Conservation (phyloP, 2,329 filamentous ascomycete species). For the Colletotrichum sp. region DNA sequence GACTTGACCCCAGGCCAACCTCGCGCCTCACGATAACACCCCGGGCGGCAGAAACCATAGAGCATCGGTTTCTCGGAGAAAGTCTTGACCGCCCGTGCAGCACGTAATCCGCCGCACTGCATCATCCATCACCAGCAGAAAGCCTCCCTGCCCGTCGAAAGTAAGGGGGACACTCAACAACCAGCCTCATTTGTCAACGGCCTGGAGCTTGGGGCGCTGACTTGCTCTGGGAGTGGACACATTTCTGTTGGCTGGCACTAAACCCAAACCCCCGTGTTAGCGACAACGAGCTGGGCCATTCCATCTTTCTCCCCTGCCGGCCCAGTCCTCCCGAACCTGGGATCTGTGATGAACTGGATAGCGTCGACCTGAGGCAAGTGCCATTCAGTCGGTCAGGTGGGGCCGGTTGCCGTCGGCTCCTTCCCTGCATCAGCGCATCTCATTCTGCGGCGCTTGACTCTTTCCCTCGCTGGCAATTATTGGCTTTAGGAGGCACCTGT, state of each 20-base stretch:
- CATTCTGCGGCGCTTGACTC: not conserved
- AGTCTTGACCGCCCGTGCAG: not conserved
- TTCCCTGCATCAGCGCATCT: not conserved
- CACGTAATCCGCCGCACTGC: not conserved
- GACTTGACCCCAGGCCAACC: not conserved
- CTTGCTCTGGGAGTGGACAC: not conserved
- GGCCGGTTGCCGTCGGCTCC: not conserved
- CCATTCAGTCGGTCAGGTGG: not conserved
- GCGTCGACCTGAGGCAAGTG: not conserved
- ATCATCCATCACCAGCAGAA: not conserved
- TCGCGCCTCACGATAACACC: not conserved
- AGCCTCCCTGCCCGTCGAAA: not conserved
- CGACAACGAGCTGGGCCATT: not conserved
- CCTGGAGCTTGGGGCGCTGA: not conserved
- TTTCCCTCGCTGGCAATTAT: not conserved
- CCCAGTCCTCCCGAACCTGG: not conserved
- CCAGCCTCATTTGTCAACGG: not conserved
- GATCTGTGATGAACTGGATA: not conserved
- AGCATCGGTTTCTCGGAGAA: not conserved
- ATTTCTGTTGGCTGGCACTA: not conserved
- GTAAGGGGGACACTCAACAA: not conserved
- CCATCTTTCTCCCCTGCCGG: not conserved
- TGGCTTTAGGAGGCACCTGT: not conserved
- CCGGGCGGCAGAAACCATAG: not conserved
- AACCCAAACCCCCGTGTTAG: not conserved